Evolutionary conservation across 2,329 filamentous ascomycete species (phyloP).

Genomic region (Chaetomiaceae sp.): DNA sequence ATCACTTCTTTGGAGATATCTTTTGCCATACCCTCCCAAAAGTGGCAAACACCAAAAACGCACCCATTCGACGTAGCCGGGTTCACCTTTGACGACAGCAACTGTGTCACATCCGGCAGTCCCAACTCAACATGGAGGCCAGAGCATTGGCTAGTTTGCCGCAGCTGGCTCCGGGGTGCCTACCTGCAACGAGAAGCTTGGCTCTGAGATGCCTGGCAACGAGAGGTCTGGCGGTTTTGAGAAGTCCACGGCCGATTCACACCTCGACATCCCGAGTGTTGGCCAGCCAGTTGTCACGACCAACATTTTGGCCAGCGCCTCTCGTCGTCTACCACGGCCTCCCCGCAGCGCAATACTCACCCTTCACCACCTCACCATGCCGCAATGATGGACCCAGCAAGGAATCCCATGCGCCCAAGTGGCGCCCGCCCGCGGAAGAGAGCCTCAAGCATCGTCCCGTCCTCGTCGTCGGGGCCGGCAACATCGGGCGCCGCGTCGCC

Average conservation of each 20-base stretch:
- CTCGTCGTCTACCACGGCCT: background rate
- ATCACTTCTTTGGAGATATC: background rate
- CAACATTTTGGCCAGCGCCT: background rate
- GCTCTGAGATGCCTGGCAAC: background rate
- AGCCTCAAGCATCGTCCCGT: constrained; percentile 36
- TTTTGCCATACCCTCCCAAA: background rate
- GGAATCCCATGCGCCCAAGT: constrained; percentile 13
- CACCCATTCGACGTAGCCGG: background rate
- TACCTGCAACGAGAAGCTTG: background rate
- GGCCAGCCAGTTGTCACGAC: background rate
- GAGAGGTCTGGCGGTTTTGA: background rate
- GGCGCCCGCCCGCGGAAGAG: constrained; percentile 25
- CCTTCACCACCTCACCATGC: constrained; percentile 8
- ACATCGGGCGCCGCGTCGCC: constrained; percentile 38
- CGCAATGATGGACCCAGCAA: background rate
- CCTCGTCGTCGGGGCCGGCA: constrained; percentile 38
- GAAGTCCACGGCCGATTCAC: background rate
- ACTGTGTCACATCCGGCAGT: too few species aligned
- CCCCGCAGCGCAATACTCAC: background rate
- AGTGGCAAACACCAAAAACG: background rate
- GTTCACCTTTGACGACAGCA: background rate
- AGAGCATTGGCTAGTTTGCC: constrained; percentile 9
- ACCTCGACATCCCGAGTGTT: background rate
- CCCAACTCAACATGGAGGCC: background rate
- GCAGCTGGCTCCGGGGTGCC: background rate